A percentile compares a stretch with the other conserved stretches of the same genome.
These are phyloP conservation scores for Podosphaera xanthii DNA, from an alignment of 2,329 filamentous ascomycete species.

Conservation along the genomic window DNA sequence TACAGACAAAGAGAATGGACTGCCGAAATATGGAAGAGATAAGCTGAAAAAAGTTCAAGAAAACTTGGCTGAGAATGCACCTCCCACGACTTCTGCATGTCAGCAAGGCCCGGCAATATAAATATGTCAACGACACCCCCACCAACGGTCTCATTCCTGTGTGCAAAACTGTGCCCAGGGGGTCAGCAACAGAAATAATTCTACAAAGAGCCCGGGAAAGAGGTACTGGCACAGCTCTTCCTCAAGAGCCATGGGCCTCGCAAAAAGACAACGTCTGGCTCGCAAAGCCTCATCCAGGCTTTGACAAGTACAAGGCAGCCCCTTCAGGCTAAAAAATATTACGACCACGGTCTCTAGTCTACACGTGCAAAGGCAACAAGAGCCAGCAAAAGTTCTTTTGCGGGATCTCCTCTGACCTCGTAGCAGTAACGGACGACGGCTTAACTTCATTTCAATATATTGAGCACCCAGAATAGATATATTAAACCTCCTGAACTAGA, in stretches of 20 bases:
- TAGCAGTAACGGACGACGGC: not conserved
- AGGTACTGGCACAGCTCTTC: not conserved
- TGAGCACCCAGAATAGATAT: not conserved
- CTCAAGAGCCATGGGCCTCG: not conserved
- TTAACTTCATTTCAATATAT: not conserved
- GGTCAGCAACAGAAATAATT: not conserved
- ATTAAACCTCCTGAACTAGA: not conserved
- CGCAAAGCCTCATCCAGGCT: not conserved
- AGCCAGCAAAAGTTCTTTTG: not conserved
- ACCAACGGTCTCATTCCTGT: not conserved
- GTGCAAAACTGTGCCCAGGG: not conserved
- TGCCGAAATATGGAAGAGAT: not conserved
- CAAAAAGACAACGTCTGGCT: not conserved
- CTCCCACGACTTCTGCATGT: not conserved
- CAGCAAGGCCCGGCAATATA: not conserved
- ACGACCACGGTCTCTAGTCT: not conserved
- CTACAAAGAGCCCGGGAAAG: not conserved
- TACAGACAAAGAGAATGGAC: not conserved
- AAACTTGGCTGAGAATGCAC: not conserved
- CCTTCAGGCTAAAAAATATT: not conserved
- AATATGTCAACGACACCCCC: not conserved
- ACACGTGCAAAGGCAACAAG: not conserved
- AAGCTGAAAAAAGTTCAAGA: not conserved
- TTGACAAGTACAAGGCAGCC: not conserved
- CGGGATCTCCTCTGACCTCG: not conserved